Base-by-base conservation (phyloP, 495 filamentous ascomycete genomes). In the Daldinia loculata region DNA sequence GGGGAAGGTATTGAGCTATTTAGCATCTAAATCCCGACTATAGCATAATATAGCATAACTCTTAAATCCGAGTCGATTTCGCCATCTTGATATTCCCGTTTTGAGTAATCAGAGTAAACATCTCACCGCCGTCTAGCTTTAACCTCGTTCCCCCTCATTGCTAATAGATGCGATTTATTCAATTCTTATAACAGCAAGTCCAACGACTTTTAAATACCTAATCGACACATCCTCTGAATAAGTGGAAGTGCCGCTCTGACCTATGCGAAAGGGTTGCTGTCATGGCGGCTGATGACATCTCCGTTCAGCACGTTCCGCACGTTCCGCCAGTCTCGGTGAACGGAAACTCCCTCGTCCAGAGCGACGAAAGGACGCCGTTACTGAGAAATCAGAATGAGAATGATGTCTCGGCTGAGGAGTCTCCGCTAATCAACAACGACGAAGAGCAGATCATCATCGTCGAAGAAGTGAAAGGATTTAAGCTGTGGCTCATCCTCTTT, bases 401-500 rank as follows among this genome's bases (percentile, higher is more conserved):
- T 38, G 32, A 14, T 45, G 36, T 66, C 38, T 62, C 34, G 4
- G 30, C 24, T 12, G 55, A 51, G 26, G 36, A 70, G 34, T 6
- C 65, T 15, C 51, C 63, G 17, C 34, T 53, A 24, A 43, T 43
- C 14, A 65, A 55, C 48, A 58, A 48, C 17, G 67, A 63, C 2
- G 74, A 72, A 1, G 73, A 77, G 50, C 63, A 76, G 29, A 65
- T 77, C 36, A 60, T 83, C 58, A 61, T 85, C 9, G 75, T 78
- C 15, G 77, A 83, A 15, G 84, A 87, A 65, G 72, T 84, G 32
- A 79, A 70, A 56, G 81, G 83, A 6, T 74, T 78, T 24, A 76
- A 82, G 57, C 75, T 87, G 5, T 76, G 82, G 67, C 67, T 88
- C 14, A 88, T 86, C 52, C 82, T 92, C 34, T 78, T 78, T 12